Evolutionary conservation across 2,329 filamentous ascomycete genomes (phyloP), one percentile per base, ranked within the genome.

Genomic region (Bisporella sp.): DNA sequence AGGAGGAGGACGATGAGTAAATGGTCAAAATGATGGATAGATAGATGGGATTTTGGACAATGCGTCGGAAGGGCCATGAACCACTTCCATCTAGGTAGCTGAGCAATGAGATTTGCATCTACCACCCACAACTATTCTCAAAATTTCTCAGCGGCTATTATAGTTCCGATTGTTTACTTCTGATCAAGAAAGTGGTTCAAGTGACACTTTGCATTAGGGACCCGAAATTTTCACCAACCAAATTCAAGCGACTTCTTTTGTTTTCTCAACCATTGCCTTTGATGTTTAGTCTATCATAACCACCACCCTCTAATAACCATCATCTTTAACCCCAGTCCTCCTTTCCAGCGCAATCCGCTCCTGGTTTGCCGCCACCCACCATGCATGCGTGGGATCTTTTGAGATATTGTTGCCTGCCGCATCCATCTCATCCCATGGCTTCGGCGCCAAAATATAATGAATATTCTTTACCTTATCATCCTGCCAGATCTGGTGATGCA

Each of bases 1-100:
- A 82, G 66, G 93, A 97, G 64, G 93, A 99, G 70, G 93, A 99
- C 71, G 93, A 99, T 70, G 93, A 99, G 75, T 99, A 96, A 82
- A 84, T 66, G 65, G 54, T 58, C 11, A 12, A 30, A 21, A 45
- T 53, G 51, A 41, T 47, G 33, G 45, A 41, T 6, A 28, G 45
- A 45, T 46, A 33, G 44, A 46, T 35, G 44, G 31, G 13, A 4
- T 12, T 30, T 37, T 37, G 29, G 45, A 13, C 5, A 21, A 21
- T 21, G 21, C 21, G 21, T 21, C 21, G 21, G 21, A 21, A 21
- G 21, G 21, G 21, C 21, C 21, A 21, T 21, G 21, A 21, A 21
- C 21, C 21, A 21, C 21, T 12, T 39, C 40, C 31, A 31, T 40
- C 29, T n/a, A 28, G 32, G 39, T 46, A 46, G 12, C 31, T 46